Evolutionary conservation across 1,139 yeast genomes (phyloP).

Genomic region (Petasospora rhodanensis): DNA sequence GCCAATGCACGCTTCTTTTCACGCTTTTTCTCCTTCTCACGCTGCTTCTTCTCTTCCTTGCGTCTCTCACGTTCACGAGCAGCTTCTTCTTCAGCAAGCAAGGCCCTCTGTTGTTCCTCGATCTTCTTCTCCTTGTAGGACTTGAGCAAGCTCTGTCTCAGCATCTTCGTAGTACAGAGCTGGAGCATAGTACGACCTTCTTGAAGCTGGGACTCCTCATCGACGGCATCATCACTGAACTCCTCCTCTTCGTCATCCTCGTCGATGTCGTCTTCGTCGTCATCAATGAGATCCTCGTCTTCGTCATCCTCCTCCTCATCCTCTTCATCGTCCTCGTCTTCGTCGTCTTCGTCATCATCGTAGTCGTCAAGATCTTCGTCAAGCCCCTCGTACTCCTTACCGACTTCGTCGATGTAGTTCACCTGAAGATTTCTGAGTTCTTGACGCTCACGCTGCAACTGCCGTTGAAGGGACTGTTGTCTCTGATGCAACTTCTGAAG

Average conservation of each 20-base stretch:
- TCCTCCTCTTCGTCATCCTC: slow-evolving; percentile 18
- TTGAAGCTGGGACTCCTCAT: slow-evolving; percentile 58
- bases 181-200: slow-evolving; percentile 51
- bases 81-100: slow-evolving; percentile 60
- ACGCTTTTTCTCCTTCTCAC: slow-evolving; percentile 71
- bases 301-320: slow-evolving; percentile 28
- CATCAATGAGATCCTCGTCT: slow-evolving; percentile 30
- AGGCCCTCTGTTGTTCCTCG: slow-evolving; percentile 32
- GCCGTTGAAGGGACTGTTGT: slow-evolving; percentile 20
- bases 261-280: slow-evolving; percentile 14
- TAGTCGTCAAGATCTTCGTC: slow-evolving; percentile 26
- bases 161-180: slow-evolving; percentile 68
- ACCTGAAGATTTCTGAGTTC: slow-evolving; percentile 20
- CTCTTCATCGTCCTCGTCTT: slow-evolving; percentile 10
- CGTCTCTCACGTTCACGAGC: slow-evolving; percentile 68
- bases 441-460: slow-evolving; percentile 19
- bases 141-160: slow-evolving; percentile 68
- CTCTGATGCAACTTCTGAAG: slow-evolving; percentile 17
- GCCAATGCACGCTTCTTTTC: slow-evolving; percentile 72
- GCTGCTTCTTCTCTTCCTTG: slow-evolving; percentile 64
- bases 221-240: slow-evolving; percentile 34
- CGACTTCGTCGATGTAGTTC: slow-evolving; percentile 21
- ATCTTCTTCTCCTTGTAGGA: slow-evolving; percentile 69
- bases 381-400: slow-evolving; percentile 19
- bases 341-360: slow-evolving; percentile 18